Base-by-base conservation (phyloP, 2,329 filamentous ascomycete species). In the Cercospora beticola region DNA sequence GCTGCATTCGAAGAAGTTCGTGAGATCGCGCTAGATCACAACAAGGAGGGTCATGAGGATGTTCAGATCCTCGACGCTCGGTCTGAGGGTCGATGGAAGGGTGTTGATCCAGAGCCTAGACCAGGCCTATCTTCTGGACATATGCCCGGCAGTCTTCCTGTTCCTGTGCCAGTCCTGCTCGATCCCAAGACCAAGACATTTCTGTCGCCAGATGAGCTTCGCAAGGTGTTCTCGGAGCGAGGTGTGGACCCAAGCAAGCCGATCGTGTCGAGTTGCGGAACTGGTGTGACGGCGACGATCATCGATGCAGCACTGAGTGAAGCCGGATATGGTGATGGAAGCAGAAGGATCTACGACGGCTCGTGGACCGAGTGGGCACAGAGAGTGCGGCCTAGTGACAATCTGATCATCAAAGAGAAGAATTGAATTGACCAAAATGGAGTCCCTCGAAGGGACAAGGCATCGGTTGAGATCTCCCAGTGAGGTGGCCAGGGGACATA, bases 31-130 rank as follows among this genome's bases (percentile, higher is more conserved):
- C 81, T 88, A 72, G 91, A 96, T 73, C 82, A 88, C 78, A 90
- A 92, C 78, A 95, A 95, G 79, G 92, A 96, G 78, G 93, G 92
- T 5, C 86, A 89, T 12, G 91, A 96, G 76, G 91, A 90, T 31
- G 86, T 97, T 8, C 94, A 97, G 81, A 90, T 98, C 67, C 81
- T 99, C 62, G 95, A 99, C 83, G 95, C 95, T 4, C 86, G 95
- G 71, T 89, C 92, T 1, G 81, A 85, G 61, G 93, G 92, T 5
- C 87, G 95, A 71, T 99, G 93, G 85, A 87, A 89, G 56, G 95
- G 95, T 36, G 88, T 86, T 67, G 92, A 92, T 65, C 91, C 92
- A 0, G 95, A 99, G 81, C 95, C 95, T 2, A 88, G 95, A 71
- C 88, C 91, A 70, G 94, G 82, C 36, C 82, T 99, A 49, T 89